These are phyloP conservation scores for Trichothecium roseum DNA, from an alignment of 2,329 filamentous ascomycete species.

Conservation along the genomic window DNA sequence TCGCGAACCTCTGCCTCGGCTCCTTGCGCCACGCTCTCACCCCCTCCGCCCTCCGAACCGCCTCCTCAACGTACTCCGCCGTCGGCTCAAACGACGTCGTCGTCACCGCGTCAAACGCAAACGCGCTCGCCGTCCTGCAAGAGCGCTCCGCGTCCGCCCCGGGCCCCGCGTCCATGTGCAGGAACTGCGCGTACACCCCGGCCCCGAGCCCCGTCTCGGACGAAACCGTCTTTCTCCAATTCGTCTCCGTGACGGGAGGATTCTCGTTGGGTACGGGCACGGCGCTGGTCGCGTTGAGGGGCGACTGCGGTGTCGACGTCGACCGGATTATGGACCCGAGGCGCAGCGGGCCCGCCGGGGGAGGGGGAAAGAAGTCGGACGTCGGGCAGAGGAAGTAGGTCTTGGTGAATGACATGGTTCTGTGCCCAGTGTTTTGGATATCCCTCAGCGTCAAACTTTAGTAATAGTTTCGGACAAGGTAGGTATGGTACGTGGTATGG, in stretches of 20 bases:
- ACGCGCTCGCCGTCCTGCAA: slow-evolving; percentile 10
- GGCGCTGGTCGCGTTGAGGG: slow-evolving; percentile 12
- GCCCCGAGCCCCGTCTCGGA: slow-evolving; percentile 11
- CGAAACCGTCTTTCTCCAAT: slow-evolving; percentile 18
- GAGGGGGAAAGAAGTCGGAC: slow-evolving; percentile 16
- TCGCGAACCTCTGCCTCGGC: slow-evolving; percentile 12
- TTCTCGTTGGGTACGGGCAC: slow-evolving; percentile 9
- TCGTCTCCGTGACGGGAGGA: slow-evolving; percentile 10
- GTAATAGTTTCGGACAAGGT: too few relatives aligned
- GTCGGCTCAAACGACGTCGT: slow-evolving; percentile 16
- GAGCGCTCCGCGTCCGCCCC: slow-evolving; percentile 14
- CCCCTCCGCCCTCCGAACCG: slow-evolving; percentile 14
- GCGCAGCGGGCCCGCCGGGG: slow-evolving; percentile 14
- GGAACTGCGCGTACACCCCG: slow-evolving; percentile 17
- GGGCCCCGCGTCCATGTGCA: slow-evolving; percentile 15
- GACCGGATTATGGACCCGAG: slow-evolving; percentile 18
- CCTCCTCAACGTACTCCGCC: slow-evolving; percentile 14
- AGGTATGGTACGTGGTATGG: too few relatives aligned
- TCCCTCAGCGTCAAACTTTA: too few relatives aligned
- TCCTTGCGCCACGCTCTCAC: slow-evolving; percentile 15
- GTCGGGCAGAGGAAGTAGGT: slow-evolving; percentile 16
- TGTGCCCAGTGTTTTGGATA: too few relatives aligned
- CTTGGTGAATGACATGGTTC: slow-evolving; percentile 12
- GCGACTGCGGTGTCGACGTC: slow-evolving; percentile 15
- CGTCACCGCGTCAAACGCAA: slow-evolving; percentile 16